Evolutionary conservation across 257 asterid genomes (phyloP).

Genomic region (Capsicum pubescens): DNA sequence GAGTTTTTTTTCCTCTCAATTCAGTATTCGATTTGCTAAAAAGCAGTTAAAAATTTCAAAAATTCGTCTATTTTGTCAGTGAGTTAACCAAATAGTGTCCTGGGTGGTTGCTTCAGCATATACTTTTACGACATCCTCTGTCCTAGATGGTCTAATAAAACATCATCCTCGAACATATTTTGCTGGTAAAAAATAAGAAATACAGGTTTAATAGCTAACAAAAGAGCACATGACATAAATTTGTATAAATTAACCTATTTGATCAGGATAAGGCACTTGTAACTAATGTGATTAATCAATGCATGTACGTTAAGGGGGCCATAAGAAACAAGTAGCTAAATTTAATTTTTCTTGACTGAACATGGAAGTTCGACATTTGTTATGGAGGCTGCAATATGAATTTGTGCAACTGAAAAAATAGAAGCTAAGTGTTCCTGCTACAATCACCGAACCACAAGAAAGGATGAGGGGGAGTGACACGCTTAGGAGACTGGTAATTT

Average conservation of each 20-base stretch:
- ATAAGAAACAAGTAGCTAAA: background rate
- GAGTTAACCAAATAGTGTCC: conserved; percentile 42
- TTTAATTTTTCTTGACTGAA: background rate
- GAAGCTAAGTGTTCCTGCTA: background rate
- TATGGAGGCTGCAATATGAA: background rate
- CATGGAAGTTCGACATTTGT: background rate
- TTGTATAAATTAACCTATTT: background rate
- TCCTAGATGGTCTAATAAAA: conserved; percentile 91
- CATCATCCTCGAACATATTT: conserved; percentile 77
- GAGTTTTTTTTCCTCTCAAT: background rate
- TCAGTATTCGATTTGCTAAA: background rate
- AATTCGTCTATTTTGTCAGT: background rate
- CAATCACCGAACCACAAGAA: background rate
- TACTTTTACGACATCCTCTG: conserved; percentile 93
- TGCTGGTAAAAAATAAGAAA: conserved; percentile 45
- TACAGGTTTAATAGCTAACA: background rate
- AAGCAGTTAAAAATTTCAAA: background rate
- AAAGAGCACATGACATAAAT: background rate
- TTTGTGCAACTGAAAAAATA: conserved; percentile 1
- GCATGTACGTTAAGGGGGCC: background rate
- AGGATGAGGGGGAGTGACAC: background rate
- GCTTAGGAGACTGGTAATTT: background rate
- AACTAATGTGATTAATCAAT: background rate
- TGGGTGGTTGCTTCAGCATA: conserved; percentile 86
- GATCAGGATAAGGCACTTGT: conserved; percentile 5